A percentile compares a stretch with the other conserved stretches of the same genome.
phyloP scores from a whole-genome alignment of 2,329 filamentous ascomycete genomes.

The Seiridium unicorne region DNA sequence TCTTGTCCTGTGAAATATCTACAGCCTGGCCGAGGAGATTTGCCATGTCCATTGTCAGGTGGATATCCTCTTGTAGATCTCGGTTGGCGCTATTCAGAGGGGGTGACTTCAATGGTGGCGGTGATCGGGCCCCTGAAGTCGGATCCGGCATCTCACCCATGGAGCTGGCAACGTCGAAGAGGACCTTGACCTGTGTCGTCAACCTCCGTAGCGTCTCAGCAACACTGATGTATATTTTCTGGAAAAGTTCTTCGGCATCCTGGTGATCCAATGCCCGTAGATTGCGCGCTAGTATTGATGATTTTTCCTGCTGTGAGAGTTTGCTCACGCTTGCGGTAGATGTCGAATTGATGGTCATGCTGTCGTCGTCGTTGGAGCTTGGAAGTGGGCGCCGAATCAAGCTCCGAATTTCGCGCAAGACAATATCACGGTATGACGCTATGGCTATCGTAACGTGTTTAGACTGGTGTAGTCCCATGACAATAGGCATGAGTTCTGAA shows the following conservation, averaged over 20 bases:
- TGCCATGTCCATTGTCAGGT: constrained; percentile 73
- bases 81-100: constrained; percentile 47
- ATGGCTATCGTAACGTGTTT: constrained; percentile 79
- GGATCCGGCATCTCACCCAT: constrained; percentile 43
- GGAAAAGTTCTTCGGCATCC: constrained; percentile 80
- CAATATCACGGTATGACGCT: constrained; percentile 78
- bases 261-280: constrained; percentile 78
- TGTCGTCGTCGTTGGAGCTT: constrained; percentile 91
- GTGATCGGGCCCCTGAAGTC: constrained; percentile 42
- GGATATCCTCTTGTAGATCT: constrained; percentile 69
- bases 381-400: constrained; percentile 83
- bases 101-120: constrained; percentile 46
- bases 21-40: constrained; percentile 78
- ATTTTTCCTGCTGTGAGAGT: constrained; percentile 82
- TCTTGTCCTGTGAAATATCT: constrained; percentile 76
- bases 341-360: constrained; percentile 81
- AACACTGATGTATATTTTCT: constrained; percentile 81
- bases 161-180: constrained; percentile 90
- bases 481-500: constrained; percentile 64
- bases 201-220: constrained; percentile 83
- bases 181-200: constrained; percentile 86
- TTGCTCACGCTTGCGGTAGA: constrained; percentile 72
- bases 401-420: constrained; percentile 81
- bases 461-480: constrained; percentile 79
- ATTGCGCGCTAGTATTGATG: constrained; percentile 82